Evolutionary conservation across 768 basidiomycete species (phyloP), one percentile per base, ranked within the genome.

Genomic region (Holtermannia corniformis): DNA sequence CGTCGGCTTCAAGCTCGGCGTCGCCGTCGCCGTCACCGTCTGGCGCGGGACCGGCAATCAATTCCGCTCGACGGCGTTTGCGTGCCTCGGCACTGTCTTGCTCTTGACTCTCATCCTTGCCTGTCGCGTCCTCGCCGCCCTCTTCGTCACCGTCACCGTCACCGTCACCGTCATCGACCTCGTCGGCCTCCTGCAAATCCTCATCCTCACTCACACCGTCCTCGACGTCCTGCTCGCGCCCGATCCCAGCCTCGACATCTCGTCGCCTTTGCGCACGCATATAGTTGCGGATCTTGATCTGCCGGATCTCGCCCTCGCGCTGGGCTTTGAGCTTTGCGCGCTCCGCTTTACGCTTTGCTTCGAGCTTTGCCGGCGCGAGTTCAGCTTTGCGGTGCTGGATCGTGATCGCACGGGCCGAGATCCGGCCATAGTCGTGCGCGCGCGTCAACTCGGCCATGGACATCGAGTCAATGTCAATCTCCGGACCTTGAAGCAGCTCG

Each of bases 171-270:
- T 62, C 16, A n/a, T 44, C 42, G 19, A 59, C 20, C 47, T 60
- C 61, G 45, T 25, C 65, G n/a, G 64, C 64, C 28, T 59, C 57
- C 41, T 60, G 62, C 0, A 58, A 62, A 50, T 68, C 59, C 19
- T 50, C 54, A 20, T 61, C 59, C 43, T 68, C 67, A 7, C 10
- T 7, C n/a, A n/a, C 47, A 5, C 28, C 46, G 26, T 65, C 52
- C 32, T 60, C 47, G 40, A 48, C 62, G 43, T 58, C 44, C 37
- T 54, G 54, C 49, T 64, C 53, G 16, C 47, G 40, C 11, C 45
- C 57, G 1, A 24, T 40, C 10, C 49, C 51, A 3, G 16, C 12
- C 1, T 40, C 37, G 5, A 12, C 21, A n/a, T 42, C 43, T 7
- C 7, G 32, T 21, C 60, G 21, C 45, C 51, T 27, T 24, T 51